phyloP scores from a whole-genome alignment of 2,329 filamentous ascomycete genomes.

The Pyrenochaeta sp. region DNA sequence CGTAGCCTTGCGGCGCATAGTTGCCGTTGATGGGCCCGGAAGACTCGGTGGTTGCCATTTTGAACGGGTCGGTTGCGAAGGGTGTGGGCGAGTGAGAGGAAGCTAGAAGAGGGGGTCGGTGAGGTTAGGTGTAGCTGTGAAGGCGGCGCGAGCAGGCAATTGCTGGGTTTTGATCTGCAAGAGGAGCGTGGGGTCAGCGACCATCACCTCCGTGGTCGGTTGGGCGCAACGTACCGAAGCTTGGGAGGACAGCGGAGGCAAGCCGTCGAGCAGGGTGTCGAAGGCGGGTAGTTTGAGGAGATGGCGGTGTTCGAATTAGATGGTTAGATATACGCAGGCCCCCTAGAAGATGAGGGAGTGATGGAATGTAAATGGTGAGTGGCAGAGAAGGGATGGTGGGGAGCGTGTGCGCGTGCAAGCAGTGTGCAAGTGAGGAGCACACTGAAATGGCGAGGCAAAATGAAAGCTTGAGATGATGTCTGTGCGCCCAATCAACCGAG shows the following conservation, averaged over 20 bases:
- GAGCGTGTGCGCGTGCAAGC: constrained; percentile 18
- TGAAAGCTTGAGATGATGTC: constrained; percentile 15
- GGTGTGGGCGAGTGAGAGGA: constrained; percentile 10
- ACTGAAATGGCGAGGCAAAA: constrained; percentile 20
- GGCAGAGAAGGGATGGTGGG: constrained; percentile 5
- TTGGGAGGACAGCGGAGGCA: constrained; percentile 18
- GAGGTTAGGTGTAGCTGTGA: constrained; percentile 11
- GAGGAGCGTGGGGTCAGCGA: no score
- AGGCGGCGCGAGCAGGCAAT: no score
- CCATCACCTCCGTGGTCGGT: no score
- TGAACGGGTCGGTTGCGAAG: constrained; percentile 22
- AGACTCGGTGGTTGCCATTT: constrained; percentile 46
- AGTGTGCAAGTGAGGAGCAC: constrained; percentile 19
- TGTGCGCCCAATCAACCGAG: constrained; percentile 23
- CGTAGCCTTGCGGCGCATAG: constrained; percentile 54
- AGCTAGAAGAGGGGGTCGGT: constrained; percentile 10
- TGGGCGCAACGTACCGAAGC: constrained; percentile 23
- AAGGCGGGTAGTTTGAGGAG: constrained; percentile 9
- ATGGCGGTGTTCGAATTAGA: constrained; percentile 18
- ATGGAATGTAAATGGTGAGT: constrained; percentile 11
- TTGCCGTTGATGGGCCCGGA: constrained; percentile 56
- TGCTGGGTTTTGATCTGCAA: no score
- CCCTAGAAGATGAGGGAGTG: constrained; percentile 15
- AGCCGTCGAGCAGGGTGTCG: constrained; percentile 10
- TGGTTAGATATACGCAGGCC: constrained; percentile 21